phyloP scores from a whole-genome alignment of 495 filamentous ascomycete species.

The Cairneyella variabilis region DNA sequence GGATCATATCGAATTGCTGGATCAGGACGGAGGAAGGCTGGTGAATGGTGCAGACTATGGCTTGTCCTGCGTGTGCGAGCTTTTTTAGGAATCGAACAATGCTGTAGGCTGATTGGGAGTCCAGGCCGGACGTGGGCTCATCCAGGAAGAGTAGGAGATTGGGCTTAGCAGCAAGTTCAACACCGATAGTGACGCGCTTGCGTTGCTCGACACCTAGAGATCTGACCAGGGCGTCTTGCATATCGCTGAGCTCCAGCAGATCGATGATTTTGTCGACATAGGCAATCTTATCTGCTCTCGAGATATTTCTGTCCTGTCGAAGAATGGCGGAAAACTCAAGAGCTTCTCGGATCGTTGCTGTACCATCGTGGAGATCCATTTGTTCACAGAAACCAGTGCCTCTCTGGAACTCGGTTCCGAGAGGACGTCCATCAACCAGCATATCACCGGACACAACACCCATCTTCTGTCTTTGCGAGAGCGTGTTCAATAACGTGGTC shows the following conservation, averaged over 20 bases:
- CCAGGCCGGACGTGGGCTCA: conserved; percentile 78
- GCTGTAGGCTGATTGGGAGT: conserved; percentile 77
- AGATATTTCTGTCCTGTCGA: conserved; percentile 35
- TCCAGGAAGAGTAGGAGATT: conserved; percentile 77
- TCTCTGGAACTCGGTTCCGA: conserved; percentile 71
- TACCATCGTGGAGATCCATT: conserved; percentile 73
- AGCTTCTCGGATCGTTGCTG: conserved; percentile 44
- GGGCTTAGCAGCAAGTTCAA: conserved; percentile 87
- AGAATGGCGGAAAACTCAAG: conserved; percentile 46
- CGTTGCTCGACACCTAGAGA: conserved; percentile 44
- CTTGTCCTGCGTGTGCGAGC: conserved; percentile 69
- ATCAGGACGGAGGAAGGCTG: conserved; percentile 65
- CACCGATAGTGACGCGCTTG: conserved; percentile 81
- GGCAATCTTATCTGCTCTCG: conserved; percentile 50
- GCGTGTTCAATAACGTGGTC: conserved; percentile 69
- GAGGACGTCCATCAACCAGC: conserved; percentile 70
- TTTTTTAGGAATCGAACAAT: conserved; percentile 85
- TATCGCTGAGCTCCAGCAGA: conserved; percentile 52
- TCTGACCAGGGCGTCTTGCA: conserved; percentile 44
- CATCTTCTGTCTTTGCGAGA: conserved; percentile 71
- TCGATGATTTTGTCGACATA: conserved; percentile 61
- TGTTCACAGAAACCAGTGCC: conserved; percentile 84
- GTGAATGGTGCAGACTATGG: conserved; percentile 80
- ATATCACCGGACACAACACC: conserved; percentile 71
- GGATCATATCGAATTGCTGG: conserved; percentile 73